phyloP scores from a whole-genome alignment of 75 land plant species.

The Picea glauca region DNA sequence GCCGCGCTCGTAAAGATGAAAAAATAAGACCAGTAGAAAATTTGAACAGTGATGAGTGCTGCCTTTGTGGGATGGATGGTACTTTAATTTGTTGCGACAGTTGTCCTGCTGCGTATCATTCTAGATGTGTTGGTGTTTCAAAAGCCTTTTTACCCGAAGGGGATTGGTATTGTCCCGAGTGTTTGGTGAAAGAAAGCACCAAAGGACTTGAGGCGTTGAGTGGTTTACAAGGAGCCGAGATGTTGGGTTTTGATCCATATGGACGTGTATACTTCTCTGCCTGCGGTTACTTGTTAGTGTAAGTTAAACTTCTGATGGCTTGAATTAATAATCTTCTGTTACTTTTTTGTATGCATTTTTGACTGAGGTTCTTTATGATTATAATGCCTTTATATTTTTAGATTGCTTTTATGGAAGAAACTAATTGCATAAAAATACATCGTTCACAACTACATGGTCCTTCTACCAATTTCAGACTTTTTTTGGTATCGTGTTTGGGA shows the following conservation, averaged over 20 bases:
- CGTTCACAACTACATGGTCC: too few species aligned
- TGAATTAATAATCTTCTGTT: not conserved
- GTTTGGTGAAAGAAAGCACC: conserved; percentile 35
- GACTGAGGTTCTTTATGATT: too few species aligned
- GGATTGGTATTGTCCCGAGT: conserved; percentile 97
- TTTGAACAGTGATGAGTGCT: conserved; percentile 87
- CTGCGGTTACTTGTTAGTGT: conserved; percentile 81
- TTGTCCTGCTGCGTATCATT: conserved; percentile 96
- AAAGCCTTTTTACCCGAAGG: conserved; percentile 74
- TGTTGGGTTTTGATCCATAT: conserved; percentile 68
- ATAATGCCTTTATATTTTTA: too few species aligned
- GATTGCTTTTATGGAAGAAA: too few species aligned
- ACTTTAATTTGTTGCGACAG: conserved; percentile 96
- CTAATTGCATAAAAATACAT: too few species aligned
- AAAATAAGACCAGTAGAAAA: conserved; percentile 6
- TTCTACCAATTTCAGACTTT: too few species aligned
- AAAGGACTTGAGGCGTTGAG: conserved; percentile 31
- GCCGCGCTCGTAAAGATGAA: not conserved
- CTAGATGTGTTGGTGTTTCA: conserved; percentile 87
- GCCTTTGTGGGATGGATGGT: conserved; percentile 95
- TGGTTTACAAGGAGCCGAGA: conserved; percentile 58
- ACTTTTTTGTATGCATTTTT: too few species aligned
- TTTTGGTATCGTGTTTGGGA: too few species aligned
- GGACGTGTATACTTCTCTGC: conserved; percentile 59
- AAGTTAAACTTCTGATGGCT: conserved; percentile 32